A percentile compares a stretch with the other conserved stretches of the same genome.
phyloP scores from a whole-genome alignment of 1,284 basidiomycete species.

The Rhodotorula sp. region DNA sequence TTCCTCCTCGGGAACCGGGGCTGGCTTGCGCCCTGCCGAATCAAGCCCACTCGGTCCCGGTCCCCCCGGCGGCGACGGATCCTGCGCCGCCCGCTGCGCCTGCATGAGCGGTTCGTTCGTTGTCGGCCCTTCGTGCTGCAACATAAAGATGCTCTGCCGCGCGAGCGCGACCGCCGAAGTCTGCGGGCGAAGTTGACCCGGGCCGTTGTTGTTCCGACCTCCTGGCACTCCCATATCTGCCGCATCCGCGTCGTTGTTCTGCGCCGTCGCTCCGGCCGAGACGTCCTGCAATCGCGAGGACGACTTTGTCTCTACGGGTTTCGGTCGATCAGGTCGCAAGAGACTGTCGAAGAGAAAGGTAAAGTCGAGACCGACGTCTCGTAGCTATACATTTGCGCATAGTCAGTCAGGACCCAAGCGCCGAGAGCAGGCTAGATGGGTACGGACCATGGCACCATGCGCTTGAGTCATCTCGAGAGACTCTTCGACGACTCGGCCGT shows the following conservation, averaged over 20 bases:
- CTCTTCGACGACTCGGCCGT: conserved; percentile 69
- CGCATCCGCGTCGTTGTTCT: not conserved
- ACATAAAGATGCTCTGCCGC: conserved; percentile 28
- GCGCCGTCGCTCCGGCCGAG: not conserved
- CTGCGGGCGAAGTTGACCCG: not conserved
- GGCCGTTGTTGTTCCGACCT: not conserved
- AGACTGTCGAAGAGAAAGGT: conserved; percentile 75
- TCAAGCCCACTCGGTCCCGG: not conserved
- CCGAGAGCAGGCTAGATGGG: not conserved
- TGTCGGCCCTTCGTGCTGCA: not conserved
- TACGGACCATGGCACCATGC: conserved; percentile 73
- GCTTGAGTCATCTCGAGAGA: conserved; percentile 69
- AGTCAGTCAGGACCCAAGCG: not conserved
- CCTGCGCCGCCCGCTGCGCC: not conserved
- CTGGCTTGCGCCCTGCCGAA: too few relatives aligned
- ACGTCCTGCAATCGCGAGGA: conserved; percentile 12
- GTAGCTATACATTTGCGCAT: conserved; percentile 58
- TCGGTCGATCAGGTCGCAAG: conserved; percentile 48
- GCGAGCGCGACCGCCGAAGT: conserved; percentile 22
- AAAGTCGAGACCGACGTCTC: conserved; percentile 91
- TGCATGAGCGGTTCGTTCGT: not conserved
- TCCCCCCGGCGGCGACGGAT: not conserved
- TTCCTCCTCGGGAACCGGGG: too few relatives aligned
- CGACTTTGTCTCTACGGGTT: not conserved
- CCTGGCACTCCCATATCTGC: not conserved